Base-by-base conservation (phyloP, 2,329 filamentous ascomycete species). In the Trichoderma hamatum region DNA sequence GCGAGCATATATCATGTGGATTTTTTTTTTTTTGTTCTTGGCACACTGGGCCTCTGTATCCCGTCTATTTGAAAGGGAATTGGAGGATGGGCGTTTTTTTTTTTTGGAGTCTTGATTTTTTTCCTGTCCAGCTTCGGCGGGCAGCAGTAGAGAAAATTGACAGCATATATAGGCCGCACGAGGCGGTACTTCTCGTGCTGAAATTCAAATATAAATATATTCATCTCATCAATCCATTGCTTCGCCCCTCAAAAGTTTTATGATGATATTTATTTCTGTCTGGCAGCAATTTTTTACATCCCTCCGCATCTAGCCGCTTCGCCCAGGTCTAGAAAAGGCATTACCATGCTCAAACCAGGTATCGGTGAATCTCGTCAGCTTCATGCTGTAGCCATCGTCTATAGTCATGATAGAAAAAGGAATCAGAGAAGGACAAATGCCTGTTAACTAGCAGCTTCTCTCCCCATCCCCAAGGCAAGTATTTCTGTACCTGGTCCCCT, bases 1-100 rank as follows among this genome's bases (percentile, higher is more conserved):
- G 63, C 54, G 63, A 58, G 63, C 63, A 67, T 67, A 30, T n/a
- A 5, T 49, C 34, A 36, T 14, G 34, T n/a, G 28, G 34, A 9
- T 21, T 32, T 55, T 54, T 36, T 46, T 19, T 32, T 65, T n/a
- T 26, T 39, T 21, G 26, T 30, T 36, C 19, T 43, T 34, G 51
- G 52, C 10, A 49, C 30, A 30, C 46, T 24, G 21, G 46, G 9
- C n/a, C 11, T 11, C 21, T 24, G 5, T 49, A 13, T 21, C 46
- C 21, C 21, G 3, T 49, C 21, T 24, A 49, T 46, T 19, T 46
- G 51, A 55, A 19, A 21, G 62, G 51, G 51, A 26, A 10, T 46
- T 34, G n/a, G 34, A 55, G n/a, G 21, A 24, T 21, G 46, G 46
- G 46, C 19, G n/a, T 49, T 49, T 21, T 21, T 49, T 14, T 24